Evolutionary conservation across 2,329 filamentous ascomycete species (phyloP), one percentile per base, ranked within the genome.

Genomic region (Trichoderma hamatum): DNA sequence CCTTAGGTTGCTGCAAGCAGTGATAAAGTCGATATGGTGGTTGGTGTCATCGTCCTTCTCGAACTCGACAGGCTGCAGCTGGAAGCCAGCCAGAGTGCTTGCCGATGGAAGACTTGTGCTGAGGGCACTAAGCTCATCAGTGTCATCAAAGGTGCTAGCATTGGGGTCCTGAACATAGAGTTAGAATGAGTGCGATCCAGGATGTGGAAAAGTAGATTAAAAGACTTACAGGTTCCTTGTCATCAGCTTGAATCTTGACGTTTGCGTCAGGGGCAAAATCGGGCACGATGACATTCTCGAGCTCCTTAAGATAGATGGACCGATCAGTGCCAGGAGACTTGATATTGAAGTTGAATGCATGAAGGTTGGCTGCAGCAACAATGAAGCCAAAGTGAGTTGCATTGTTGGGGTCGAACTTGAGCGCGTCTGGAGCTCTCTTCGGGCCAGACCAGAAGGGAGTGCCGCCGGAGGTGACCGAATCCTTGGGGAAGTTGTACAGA

Each of bases 31-130:
- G 76, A 99, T 99, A 84, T 99, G 96, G 81, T 96, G 89, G 81
- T 99, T 99, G 62, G 91, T 93, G 80, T 99, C 96, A 76, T 99
- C 96, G 73, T 99, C 96, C 85, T 99, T 99, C 82, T 99, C 94
- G 76, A 99, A 99, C 75, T 98, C 96, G 6, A 98, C 96, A 3
- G 95, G 92, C 68, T 90, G 89, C 64, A 99, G 84, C 81, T 94
- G 94, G 86, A 96, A 97, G 39, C 93, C 94, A 30, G 92, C 91
- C 61, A 99, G 83, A 51, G 89, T 89, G 78, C 91, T 94, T 19
- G 95, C 90, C 5, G 90, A 83, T 1, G 96, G 96, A 36, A 99
- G 85, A 71, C 88, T 87, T 19, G 88, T 84, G 19, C 89, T 86
- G 60, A 99, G 88, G 71, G 88, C 86, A 73, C 92, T 83, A 24